Percentiles rank a stretch among this genome's conserved stretches.
These are phyloP conservation scores for Aaosphaeria arxii DNA, from an alignment of 2,329 filamentous ascomycete genomes.

Conservation along the genomic window DNA sequence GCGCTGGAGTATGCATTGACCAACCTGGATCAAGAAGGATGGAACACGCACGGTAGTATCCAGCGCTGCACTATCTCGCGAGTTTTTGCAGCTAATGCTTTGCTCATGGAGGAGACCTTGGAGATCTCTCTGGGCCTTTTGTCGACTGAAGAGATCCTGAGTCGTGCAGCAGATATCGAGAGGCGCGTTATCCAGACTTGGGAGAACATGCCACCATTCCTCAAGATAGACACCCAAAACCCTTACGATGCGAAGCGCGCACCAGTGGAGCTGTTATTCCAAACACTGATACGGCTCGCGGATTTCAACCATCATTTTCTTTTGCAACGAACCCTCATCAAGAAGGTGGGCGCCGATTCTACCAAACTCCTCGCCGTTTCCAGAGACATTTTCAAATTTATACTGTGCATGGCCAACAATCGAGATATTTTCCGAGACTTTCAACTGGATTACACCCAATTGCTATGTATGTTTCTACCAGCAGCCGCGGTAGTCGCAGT, in stretches of 20 bases:
- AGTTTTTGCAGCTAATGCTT: constrained; percentile 47
- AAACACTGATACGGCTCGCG: constrained; percentile 46
- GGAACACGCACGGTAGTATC: constrained; percentile 48
- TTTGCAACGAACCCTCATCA: constrained; percentile 55
- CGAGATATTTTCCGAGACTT: constrained; percentile 43
- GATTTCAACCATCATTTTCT: constrained; percentile 59
- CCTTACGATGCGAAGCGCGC: constrained; percentile 16
- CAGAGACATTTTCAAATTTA: constrained; percentile 36
- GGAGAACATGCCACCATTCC: constrained; percentile 23
- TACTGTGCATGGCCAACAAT: constrained; percentile 36
- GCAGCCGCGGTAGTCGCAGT: constrained; percentile 42
- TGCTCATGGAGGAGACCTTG: constrained; percentile 57
- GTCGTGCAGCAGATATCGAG: constrained; percentile 34
- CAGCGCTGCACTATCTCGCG: constrained; percentile 47
- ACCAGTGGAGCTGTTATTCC: constrained; percentile 43
- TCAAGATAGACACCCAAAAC: constrained; percentile 17
- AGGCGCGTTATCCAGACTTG: constrained; percentile 14
- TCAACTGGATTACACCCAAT: constrained; percentile 39
- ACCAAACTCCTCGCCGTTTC: constrained; percentile 37
- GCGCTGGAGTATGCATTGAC: constrained; percentile 39
- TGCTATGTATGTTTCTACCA: constrained; percentile 40
- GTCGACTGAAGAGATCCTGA: constrained; percentile 34
- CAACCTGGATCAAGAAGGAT: constrained; percentile 49
- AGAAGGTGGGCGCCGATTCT: constrained; percentile 32
- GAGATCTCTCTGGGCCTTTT: constrained; percentile 51